Percentiles rank a stretch among this genome's conserved stretches.
Evolutionary conservation across 208 protist genomes (phyloP).

Genomic region (Entamoeba nuttalli): DNA sequence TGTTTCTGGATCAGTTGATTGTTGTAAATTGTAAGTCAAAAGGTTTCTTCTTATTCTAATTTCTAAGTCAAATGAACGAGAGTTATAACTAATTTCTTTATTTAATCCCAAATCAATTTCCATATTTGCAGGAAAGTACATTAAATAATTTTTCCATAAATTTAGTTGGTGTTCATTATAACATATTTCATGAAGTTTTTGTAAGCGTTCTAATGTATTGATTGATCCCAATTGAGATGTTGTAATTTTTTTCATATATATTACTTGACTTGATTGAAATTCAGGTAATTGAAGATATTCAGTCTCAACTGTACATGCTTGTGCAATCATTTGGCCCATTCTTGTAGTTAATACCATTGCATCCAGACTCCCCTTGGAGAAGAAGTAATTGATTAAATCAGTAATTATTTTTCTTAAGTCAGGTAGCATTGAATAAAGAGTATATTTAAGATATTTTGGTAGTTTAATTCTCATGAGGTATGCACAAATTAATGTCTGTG

Average conservation of each 20-base stretch:
- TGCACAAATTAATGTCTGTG: background rate
- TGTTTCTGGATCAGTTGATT: background rate
- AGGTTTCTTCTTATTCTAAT: background rate
- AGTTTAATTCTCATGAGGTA: background rate
- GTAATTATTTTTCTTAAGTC: background rate
- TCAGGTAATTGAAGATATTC: background rate
- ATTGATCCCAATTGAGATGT: background rate
- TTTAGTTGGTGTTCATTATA: background rate
- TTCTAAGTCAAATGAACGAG: background rate
- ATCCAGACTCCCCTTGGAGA: background rate
- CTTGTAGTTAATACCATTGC: background rate
- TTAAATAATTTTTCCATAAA: background rate
- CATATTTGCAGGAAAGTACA: background rate
- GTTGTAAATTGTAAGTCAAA: background rate
- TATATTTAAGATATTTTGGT: background rate
- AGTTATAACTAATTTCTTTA: too few species aligned
- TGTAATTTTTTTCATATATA: background rate
- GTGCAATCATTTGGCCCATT: background rate
- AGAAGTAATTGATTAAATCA: background rate
- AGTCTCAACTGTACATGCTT: background rate
- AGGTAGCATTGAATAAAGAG: background rate
- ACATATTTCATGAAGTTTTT: background rate
- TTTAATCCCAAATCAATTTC: background rate
- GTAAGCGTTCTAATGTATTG: background rate
- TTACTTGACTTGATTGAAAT: background rate